Evolutionary conservation across 257 asterid genomes (phyloP), one percentile per base, ranked within the genome.

Genomic region (Euphrasia confusa): DNA sequence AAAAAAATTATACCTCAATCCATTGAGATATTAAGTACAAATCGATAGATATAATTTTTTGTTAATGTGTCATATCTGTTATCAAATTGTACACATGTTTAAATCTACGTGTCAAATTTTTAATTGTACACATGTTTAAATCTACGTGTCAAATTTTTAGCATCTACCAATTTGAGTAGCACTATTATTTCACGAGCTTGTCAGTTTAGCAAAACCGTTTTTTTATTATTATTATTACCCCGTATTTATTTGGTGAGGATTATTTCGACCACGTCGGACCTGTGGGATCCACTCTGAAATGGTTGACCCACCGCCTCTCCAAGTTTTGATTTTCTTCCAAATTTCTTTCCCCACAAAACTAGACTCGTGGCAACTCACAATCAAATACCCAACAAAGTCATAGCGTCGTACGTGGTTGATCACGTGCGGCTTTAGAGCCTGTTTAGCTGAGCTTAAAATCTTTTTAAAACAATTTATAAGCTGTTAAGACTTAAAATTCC

Each of bases 391-490:
- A 5, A 14, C 67, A 71, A 68, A 75, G 74, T 59, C 76, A 44
- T 24, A 55, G 6, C 12, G 0, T 71, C 84, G 73, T 21, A 79
- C 88, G 86, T 79, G 88, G 84, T 79, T 28, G 14, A n/a, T n/a
- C n/a, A n/a, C n/a, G n/a, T n/a, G n/a, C n/a, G n/a, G n/a, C n/a
- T n/a, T n/a, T n/a, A n/a, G n/a, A n/a, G n/a, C n/a, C n/a, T n/a
- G n/a, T n/a, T n/a, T n/a, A n/a, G n/a, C n/a, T n/a, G n/a, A n/a
- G n/a, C n/a, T n/a, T n/a, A n/a, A n/a, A n/a, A n/a, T n/a, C n/a
- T n/a, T n/a, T n/a, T n/a, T n/a, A n/a, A n/a, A n/a, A n/a, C n/a
- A n/a, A n/a, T n/a, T n/a, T n/a, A n/a, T n/a, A n/a, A n/a, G n/a
- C n/a, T n/a, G n/a, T n/a, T n/a, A n/a, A n/a, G n/a, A n/a, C n/a